These are phyloP conservation scores for Dothiorella sarmentorum DNA, from an alignment of 2,329 filamentous ascomycete species.

Conservation along the genomic window DNA sequence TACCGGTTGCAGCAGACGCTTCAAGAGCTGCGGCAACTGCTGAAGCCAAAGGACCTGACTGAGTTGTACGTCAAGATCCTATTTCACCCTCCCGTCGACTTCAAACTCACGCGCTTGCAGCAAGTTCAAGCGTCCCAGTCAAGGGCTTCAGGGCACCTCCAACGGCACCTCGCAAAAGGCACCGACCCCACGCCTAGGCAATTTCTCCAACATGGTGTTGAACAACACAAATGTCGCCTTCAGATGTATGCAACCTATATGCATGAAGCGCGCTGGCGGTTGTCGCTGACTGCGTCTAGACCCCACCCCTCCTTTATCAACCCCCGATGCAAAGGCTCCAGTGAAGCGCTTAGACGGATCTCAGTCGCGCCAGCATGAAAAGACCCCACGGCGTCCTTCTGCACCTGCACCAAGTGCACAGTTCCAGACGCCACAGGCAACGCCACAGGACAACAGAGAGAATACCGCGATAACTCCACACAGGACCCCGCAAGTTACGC, in stretches of 20 bases:
- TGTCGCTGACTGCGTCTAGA: too few species aligned
- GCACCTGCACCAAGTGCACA: neutral
- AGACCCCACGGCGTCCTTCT: neutral
- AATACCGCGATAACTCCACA: neutral
- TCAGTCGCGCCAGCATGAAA: neutral
- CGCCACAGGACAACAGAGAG: neutral
- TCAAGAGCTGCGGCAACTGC: constrained; percentile 69
- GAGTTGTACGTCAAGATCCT: constrained; percentile 55
- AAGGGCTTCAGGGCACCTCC: constrained; percentile 23
- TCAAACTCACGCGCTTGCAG: neutral
- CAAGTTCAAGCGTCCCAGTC: constrained; percentile 28
- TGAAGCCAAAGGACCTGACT: constrained; percentile 68
- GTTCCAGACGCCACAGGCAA: neutral
- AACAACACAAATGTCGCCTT: constrained; percentile 39
- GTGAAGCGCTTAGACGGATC: neutral
- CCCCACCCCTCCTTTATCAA: constrained; percentile 18
- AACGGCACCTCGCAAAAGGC: neutral
- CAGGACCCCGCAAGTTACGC: neutral
- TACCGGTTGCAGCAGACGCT: constrained; percentile 68
- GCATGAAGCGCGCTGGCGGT: too few species aligned
- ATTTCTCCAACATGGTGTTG: constrained; percentile 55
- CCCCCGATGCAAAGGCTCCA: neutral
- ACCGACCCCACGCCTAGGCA: constrained; percentile 37
- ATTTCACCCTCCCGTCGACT: neutral
- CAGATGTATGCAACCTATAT: too few species aligned